Evolutionary conservation across 192 early-diverging fungal genomes (phyloP), one percentile per base, ranked within the genome.

Genomic region (Lunasporangiospora selenospora): DNA sequence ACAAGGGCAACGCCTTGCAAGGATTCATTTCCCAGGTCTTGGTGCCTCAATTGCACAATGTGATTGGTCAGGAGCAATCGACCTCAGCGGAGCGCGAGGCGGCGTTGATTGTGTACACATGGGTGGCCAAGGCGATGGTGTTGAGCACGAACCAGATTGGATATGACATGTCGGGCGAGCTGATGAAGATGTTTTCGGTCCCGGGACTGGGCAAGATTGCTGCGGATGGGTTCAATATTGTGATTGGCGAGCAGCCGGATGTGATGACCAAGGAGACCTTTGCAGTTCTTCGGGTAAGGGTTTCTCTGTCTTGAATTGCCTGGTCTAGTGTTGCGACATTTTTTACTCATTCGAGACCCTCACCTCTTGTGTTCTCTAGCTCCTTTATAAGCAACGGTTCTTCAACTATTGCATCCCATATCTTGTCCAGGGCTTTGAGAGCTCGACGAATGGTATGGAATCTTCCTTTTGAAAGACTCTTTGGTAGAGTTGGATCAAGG

Each of bases 321-420:
- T 46, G 15, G n/a, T 45, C 10, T 8, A 21, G 15, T 15, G 2
- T 26, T 56, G 13, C 29, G 7, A 13, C 29, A 2, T 48, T 27
- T 65, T 5, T 32, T 56, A 53, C 34, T 0, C 30, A 16, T 15
- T 4, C 34, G 4, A 27, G 6, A 9, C 67, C 12, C 46, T 39
- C 16, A 2, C 29, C 32, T 12, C 15, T 63, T 45, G n/a, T 21
- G n/a, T 62, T 48, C 44, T 80, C 11, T 81, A 88, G 81, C 64
- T 91, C 13, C 69, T 99, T 21, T 90, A 90, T 63, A 92, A 93
- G 71, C 95, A 97, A 67, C 78, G 89, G 23, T 90, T 97, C 58
- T 97, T 93, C 64, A 84, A 88, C 32, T 85, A 84, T 34, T 90
- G 88, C 48, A 67, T 96, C 12, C 92, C 89, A 16, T 80, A 80